Evolutionary conservation across 2,329 filamentous ascomycete species (phyloP), one percentile per base, ranked within the genome.

Genomic region (Talaromyces sp.): DNA sequence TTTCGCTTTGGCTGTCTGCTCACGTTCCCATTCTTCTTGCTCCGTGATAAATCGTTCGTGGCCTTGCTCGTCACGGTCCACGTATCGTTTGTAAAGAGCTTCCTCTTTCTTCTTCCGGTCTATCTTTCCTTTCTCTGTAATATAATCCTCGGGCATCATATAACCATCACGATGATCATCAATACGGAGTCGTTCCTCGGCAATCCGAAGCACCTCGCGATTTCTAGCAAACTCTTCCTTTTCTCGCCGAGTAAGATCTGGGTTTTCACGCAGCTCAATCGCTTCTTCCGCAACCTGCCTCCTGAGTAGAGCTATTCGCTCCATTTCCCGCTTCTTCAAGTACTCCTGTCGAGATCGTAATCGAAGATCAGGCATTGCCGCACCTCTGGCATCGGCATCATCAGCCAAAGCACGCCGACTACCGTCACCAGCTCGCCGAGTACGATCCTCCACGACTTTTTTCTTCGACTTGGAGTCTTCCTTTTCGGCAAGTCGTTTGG

Each of bases 81-180:
- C 89, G 70, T 97, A 94, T 60, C 93, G 87, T 75, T 92, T 93
- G 79, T 96, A 97, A 11, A 99, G 84, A 0, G 91, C 92, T 27
- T 96, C 91, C 68, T 95, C 87, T 75, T 98, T 98, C 75, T 91
- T 90, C 75, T 90, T 93, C 70, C 85, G 85, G 74, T 96, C 91
- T 68, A 96, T 89, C 73, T 96, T 95, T 25, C 92, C 93, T 78
- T 94, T 93, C 75, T 96, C 93, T 0, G 91, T 97, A 68, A 97
- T 94, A 74, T 97, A 97, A 75, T 97, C 93, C 69, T 97, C 93
- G 0, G 94, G 95, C 81, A 99, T 89, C 69, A 89, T 86, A 78
- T 98, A 99, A 2, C 94, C 94, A 80, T 97, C 93, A 22, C 89
- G 86, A 75, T 97, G 89, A 70, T 98, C 94, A 74, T 98, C 93